Evolutionary conservation across 2,329 filamentous ascomycete species (phyloP).

Genomic region (Beauveria bassiana): DNA sequence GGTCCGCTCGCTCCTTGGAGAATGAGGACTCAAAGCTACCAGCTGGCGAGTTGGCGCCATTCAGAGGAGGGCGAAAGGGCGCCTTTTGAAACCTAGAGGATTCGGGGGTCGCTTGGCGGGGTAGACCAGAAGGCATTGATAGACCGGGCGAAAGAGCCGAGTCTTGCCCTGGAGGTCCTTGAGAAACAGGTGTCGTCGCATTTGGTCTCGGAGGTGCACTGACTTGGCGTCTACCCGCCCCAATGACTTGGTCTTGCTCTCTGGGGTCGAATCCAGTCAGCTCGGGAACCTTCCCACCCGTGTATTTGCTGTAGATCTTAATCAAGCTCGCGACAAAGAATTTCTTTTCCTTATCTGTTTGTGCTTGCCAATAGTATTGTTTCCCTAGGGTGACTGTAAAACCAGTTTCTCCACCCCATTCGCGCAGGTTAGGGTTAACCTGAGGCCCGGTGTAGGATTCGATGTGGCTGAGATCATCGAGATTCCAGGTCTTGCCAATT

Average conservation of each 20-base stretch:
- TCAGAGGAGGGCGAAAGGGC: conserved; percentile 27
- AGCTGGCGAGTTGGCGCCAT: conserved; percentile 39
- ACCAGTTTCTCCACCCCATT: conserved; percentile 76
- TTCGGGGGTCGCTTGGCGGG: conserved; percentile 12
- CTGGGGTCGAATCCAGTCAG: conserved; percentile 74
- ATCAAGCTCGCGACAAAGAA: conserved; percentile 95
- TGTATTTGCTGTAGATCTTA: conserved; percentile 97
- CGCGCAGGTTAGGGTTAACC: conserved; percentile 50
- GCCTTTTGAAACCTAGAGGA: conserved; percentile 14
- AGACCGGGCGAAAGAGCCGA: not conserved
- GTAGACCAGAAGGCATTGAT: not conserved
- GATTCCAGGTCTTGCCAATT: conserved; percentile 95
- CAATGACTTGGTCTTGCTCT: conserved; percentile 69
- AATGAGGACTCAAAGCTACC: conserved; percentile 43
- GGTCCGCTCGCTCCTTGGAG: conserved; percentile 28
- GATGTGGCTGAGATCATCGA: conserved; percentile 79
- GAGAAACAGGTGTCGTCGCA: not conserved
- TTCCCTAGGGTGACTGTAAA: conserved; percentile 87
- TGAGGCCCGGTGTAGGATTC: conserved; percentile 67
- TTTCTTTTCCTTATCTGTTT: conserved; percentile 92
- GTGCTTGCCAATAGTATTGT: conserved; percentile 94
- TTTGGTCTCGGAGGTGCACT: conserved; percentile 21
- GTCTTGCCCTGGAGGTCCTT: not conserved
- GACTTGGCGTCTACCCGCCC: conserved; percentile 39
- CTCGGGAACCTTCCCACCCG: conserved; percentile 71